These are phyloP conservation scores for Cladobotryum mycophilum DNA, from an alignment of 2,329 filamentous ascomycete genomes.

Conservation along the genomic window DNA sequence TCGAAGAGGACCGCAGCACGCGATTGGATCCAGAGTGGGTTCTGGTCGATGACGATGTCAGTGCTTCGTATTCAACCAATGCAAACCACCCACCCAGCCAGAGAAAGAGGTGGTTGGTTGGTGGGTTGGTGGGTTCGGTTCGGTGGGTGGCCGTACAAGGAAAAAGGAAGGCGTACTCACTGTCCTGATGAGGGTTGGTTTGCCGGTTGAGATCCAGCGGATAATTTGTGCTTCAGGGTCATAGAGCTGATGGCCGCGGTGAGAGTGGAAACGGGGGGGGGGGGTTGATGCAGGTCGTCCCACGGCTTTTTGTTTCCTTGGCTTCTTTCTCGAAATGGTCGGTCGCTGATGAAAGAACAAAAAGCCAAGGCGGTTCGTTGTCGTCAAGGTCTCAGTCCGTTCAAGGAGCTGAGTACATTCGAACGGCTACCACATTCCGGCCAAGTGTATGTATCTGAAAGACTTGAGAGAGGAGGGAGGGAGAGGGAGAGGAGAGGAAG, in stretches of 20 bases:
- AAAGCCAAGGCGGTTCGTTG: slow-evolving; percentile 2
- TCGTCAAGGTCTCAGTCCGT: slow-evolving; percentile 45
- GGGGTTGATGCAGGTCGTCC: slow-evolving; percentile 19
- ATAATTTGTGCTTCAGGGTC: slow-evolving; percentile 44
- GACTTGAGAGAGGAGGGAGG: background rate
- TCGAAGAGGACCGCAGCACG: slow-evolving; percentile 15
- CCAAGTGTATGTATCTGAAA: slow-evolving; percentile 9
- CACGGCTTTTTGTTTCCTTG: background rate
- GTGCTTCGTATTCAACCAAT: slow-evolving; percentile 1
- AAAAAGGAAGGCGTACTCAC: slow-evolving; percentile 34
- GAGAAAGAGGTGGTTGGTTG: background rate
- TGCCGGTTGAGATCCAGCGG: slow-evolving; percentile 54
- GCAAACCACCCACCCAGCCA: background rate
- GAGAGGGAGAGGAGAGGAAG: slow-evolving; percentile 1
- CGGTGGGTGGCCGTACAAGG: slow-evolving; percentile 9
- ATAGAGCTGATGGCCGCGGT: slow-evolving; percentile 23
- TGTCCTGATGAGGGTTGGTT: slow-evolving; percentile 49
- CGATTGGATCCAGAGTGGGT: slow-evolving; percentile 13
- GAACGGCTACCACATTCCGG: slow-evolving; percentile 54
- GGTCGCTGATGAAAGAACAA: slow-evolving; percentile 11
- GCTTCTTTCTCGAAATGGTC: slow-evolving; percentile 1
- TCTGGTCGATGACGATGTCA: slow-evolving; percentile 6
- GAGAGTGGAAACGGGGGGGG: slow-evolving; percentile 17
- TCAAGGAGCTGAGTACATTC: slow-evolving; percentile 53
- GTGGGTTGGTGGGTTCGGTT: slow-evolving; percentile 5